Conservation (phyloP, 441 rosid genomes). For the Populus hybrid region DNA sequence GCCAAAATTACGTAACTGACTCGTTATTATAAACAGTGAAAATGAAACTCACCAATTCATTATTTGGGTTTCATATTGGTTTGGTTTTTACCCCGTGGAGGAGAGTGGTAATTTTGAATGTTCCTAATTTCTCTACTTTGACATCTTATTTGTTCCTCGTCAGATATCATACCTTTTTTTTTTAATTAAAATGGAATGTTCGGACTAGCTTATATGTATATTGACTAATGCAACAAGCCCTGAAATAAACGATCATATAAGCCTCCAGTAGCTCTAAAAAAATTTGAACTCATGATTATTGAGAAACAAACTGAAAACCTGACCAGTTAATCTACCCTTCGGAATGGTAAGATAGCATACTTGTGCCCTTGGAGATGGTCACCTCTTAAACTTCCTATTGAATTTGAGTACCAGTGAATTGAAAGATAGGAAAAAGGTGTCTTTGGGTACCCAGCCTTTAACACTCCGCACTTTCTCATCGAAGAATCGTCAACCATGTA, state of each 20-base stretch:
- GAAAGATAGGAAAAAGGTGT: conserved; percentile 83
- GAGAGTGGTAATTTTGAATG: not conserved
- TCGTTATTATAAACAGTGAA: too few species aligned
- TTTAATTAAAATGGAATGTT: too few species aligned
- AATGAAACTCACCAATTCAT: too few species aligned
- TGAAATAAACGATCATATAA: too few species aligned
- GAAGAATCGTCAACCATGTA: conserved; percentile 74
- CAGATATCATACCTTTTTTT: conserved; percentile 11
- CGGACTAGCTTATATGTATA: too few species aligned
- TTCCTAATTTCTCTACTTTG: not conserved
- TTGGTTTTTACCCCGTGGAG: not conserved
- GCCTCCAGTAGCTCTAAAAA: too few species aligned
- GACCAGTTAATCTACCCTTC: rapidly evolving
- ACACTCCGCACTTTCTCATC: conserved; percentile 95
- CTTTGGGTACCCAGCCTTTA: conserved; percentile 93
- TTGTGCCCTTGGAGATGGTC: conserved; percentile 93
- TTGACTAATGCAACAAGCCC: too few species aligned
- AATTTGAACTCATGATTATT: too few species aligned
- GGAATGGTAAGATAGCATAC: conserved; percentile 44
- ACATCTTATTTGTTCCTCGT: conserved; percentile 8
- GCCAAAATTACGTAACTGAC: too few species aligned
- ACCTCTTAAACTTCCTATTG: conserved; percentile 81
- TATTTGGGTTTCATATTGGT: not conserved
- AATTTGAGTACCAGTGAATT: conserved; percentile 76
- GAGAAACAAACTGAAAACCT: too few species aligned